Conservation (phyloP, 495 filamentous ascomycete genomes). For the Annulohypoxylon nitens region DNA sequence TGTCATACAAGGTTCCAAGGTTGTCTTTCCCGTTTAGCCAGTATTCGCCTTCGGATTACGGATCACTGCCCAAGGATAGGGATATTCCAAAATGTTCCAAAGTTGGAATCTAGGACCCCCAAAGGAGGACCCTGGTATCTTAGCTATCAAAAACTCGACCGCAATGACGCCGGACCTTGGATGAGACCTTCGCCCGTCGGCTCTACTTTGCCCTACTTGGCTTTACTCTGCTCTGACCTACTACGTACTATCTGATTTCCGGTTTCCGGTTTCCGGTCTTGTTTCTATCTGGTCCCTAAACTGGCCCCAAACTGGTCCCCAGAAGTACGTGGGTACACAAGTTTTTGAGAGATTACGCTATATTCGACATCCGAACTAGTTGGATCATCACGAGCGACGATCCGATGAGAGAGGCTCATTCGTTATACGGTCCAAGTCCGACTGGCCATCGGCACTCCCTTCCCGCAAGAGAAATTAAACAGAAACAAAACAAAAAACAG, state of each 20-base stretch:
- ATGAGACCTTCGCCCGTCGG: slow-evolving; percentile 35
- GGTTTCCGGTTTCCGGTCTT: background rate
- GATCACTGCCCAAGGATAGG: slow-evolving; percentile 37
- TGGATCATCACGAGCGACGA: slow-evolving; percentile 17
- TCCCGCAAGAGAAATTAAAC: slow-evolving; percentile 4
- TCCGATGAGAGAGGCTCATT: slow-evolving; percentile 16
- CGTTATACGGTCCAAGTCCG: slow-evolving; percentile 22
- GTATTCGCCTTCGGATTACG: slow-evolving; percentile 47
- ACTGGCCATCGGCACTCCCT: slow-evolving; percentile 23
- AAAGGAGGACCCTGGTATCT: slow-evolving; percentile 31
- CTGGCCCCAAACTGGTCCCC: background rate
- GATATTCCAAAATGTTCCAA: slow-evolving; percentile 34
- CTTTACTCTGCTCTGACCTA: slow-evolving; percentile 19
- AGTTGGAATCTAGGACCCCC: slow-evolving; percentile 24
- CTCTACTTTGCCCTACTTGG: slow-evolving; percentile 15
- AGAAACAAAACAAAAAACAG: slow-evolving; percentile 1
- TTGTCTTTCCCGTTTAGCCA: slow-evolving; percentile 45
- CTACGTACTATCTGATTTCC: background rate
- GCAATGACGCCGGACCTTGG: slow-evolving; percentile 38
- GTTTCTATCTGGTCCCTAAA: slow-evolving; percentile 1
- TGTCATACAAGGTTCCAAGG: slow-evolving; percentile 15
- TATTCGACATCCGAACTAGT: slow-evolving; percentile 23
- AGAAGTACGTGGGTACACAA: slow-evolving; percentile 1
- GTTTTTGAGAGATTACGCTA: slow-evolving; percentile 23
- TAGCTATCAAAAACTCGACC: slow-evolving; percentile 42